These are phyloP conservation scores for Penicillium sp. DNA, from an alignment of 2,329 filamentous ascomycete genomes.

Conservation along the genomic window DNA sequence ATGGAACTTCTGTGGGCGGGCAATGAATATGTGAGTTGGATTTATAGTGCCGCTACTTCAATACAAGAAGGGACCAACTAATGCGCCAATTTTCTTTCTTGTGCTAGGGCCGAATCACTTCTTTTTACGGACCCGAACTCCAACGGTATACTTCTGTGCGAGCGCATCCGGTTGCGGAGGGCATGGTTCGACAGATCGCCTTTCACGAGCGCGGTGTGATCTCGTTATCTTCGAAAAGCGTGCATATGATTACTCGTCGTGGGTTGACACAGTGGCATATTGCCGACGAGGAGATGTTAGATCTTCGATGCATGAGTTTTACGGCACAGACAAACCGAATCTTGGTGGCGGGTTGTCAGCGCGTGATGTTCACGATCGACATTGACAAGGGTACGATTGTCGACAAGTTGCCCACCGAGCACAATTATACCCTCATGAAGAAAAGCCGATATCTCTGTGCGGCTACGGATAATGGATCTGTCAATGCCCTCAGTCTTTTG, in stretches of 20 bases:
- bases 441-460: conserved; percentile 86
- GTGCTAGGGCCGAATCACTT: conserved; percentile 78
- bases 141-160: conserved; percentile 89
- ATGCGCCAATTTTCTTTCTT: neutral
- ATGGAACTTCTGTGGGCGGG: conserved; percentile 93
- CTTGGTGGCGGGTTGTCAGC: conserved; percentile 82
- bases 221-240: conserved; percentile 75
- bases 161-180: conserved; percentile 71
- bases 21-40: conserved; percentile 73
- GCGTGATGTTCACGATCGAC: conserved; percentile 76
- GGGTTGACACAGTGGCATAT: conserved; percentile 89
- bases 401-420: conserved; percentile 70
- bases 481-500: conserved; percentile 81
- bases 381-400: conserved; percentile 71
- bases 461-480: conserved; percentile 76
- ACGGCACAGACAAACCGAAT: conserved; percentile 84
- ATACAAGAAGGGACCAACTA: neutral
- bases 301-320: conserved; percentile 93
- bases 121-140: conserved; percentile 82
- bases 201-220: conserved; percentile 91
- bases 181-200: conserved; percentile 80
- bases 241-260: conserved; percentile 84
- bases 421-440: conserved; percentile 89
- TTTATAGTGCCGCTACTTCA: neutral
- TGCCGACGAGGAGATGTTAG: conserved; percentile 74